phyloP scores from a whole-genome alignment of 768 basidiomycete genomes.

The Agaricus sinodeliciosus region DNA sequence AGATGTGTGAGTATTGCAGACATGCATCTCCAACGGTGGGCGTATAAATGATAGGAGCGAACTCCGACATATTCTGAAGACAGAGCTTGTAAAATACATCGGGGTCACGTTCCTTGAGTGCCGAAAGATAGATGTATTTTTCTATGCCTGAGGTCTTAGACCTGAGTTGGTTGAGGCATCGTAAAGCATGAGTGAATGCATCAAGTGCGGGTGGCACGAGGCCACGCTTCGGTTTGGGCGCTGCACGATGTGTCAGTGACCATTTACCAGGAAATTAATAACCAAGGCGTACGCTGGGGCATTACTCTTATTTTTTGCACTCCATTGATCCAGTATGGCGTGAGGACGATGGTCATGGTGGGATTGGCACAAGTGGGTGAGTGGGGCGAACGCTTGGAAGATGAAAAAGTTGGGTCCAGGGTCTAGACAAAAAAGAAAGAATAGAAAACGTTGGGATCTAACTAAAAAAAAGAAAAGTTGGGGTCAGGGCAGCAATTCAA shows the following conservation, averaged over 20 bases:
- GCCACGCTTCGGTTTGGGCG: conserved; percentile 43
- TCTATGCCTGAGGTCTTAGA: conserved; percentile 72
- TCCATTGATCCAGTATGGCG: conserved; percentile 66
- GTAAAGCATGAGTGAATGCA: conserved; percentile 42
- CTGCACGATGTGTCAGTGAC: conserved; percentile 20
- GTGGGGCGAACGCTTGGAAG: too few relatives aligned
- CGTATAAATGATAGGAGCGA: conserved; percentile 83
- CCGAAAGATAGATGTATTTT: conserved; percentile 80
- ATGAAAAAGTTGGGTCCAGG: too few relatives aligned
- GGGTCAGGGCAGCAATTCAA: conserved; percentile 1
- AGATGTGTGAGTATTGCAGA: conserved; percentile 75
- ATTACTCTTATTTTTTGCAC: conserved; percentile 63
- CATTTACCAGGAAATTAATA: conserved; percentile 3
- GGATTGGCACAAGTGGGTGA: neutral
- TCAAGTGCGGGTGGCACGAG: conserved; percentile 55
- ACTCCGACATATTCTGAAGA: conserved; percentile 60
- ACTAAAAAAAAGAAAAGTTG: conserved; percentile 8
- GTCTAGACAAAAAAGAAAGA: neutral
- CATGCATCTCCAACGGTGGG: conserved; percentile 92
- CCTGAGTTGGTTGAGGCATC: conserved; percentile 64
- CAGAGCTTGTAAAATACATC: conserved; percentile 76
- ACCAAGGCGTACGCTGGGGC: conserved; percentile 41
- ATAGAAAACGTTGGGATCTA: conserved; percentile 3
- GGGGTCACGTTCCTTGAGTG: conserved; percentile 66
- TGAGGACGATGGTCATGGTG: conserved; percentile 56